phyloP scores from a whole-genome alignment of 2,329 filamentous ascomycete genomes.

The Pseudogymnoascus sp. region DNA sequence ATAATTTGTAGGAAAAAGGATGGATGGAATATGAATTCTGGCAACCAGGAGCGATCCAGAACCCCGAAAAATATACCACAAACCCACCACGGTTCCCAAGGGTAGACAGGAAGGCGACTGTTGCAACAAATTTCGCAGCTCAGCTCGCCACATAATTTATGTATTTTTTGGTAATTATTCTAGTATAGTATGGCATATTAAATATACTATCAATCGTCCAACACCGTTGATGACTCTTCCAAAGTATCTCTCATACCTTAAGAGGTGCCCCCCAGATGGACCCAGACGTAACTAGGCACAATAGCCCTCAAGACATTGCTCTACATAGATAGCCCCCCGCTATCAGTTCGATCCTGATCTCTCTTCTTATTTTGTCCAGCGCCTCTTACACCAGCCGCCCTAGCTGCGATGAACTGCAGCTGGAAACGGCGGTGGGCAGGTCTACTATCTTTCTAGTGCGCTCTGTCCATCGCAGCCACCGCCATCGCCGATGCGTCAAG shows the following conservation, averaged over 20 bases:
- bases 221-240: background rate
- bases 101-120: background rate
- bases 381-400: too few relatives aligned
- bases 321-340: too few relatives aligned
- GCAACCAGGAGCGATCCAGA: slow-evolving; percentile 38
- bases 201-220: background rate
- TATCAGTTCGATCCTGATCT: too few relatives aligned
- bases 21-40: slow-evolving; percentile 61
- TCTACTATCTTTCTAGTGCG: too few relatives aligned
- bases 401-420: too few relatives aligned
- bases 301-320: too few relatives aligned
- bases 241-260: background rate
- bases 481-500: too few relatives aligned
- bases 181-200: background rate
- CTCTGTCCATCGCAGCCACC: too few relatives aligned
- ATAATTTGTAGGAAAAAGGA: slow-evolving; percentile 39
- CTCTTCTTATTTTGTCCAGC: too few relatives aligned
- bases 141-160: slow-evolving; percentile 3
- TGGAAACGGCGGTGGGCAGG: too few relatives aligned
- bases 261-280: too few relatives aligned
- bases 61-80: slow-evolving; percentile 13
- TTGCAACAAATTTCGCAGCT: background rate
- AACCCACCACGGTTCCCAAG: slow-evolving; percentile 1
- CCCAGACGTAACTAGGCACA: too few relatives aligned
- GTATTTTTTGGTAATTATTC: background rate